Evolutionary conservation across 352 stramenopile species (phyloP), one percentile per base, ranked within the genome.

Genomic region (Pythium insidiosum): DNA sequence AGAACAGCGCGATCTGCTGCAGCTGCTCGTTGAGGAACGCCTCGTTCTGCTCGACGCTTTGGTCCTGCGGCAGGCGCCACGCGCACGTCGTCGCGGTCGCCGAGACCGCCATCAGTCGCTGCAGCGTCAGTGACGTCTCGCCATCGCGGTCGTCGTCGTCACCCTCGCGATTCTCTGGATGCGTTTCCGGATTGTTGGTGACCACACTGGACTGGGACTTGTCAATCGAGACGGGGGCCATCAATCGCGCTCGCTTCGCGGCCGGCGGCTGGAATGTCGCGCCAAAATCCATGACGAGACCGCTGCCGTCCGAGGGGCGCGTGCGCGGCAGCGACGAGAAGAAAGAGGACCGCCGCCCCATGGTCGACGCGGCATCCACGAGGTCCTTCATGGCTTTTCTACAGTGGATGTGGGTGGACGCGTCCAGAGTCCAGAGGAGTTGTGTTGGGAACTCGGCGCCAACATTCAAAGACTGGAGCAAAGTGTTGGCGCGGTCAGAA

Each of bases 1-100:
- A n/a, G 7, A 63, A 38, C 38, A 63, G 18, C 38, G 52, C 50
- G 41, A 48, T 64, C 43, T 82, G 70, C 19, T 69, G 59, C 18
- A 88, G 46, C 50, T 88, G 75, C 19, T 86, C 73, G 36, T 88
- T 86, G 13, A 88, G 37, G 33, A 70, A 82, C 42, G 53, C 18
- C 36, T 88, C 61, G 29, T 63, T 83, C 18, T 64, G 47, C 21
- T 40, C 48, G 18, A 88, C 37, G 5, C 61, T 54, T 13, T 80
- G 73, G 11, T 53, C 48, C 9, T 33, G 26, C 16, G 75, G 69
- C 28, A 88, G 51, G 11, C 66, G 66, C 70, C 73, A 88, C 23
- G 68, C 34, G 12, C n/a, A n/a, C n/a, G n/a, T n/a, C n/a, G n/a
- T n/a, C n/a, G 23, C 26, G 1, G 23, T 38, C 6, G 29, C 18